Evolutionary conservation across 2,329 filamentous ascomycete species (phyloP).

Genomic region (Helminthosporium solani): DNA sequence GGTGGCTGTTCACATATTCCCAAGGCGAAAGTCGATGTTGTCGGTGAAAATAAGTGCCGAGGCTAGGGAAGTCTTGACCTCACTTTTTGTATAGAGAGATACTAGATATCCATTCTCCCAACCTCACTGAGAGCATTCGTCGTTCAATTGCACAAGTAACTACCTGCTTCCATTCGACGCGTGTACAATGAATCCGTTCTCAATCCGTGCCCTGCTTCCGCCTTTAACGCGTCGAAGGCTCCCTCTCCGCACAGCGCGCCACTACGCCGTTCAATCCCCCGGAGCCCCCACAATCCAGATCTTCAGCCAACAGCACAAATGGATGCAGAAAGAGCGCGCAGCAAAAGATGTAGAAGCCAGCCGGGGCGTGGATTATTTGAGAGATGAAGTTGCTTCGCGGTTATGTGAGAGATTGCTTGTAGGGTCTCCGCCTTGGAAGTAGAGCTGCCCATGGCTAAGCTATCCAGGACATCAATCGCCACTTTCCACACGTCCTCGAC

Average conservation of each 20-base stretch:
- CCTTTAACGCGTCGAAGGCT: constrained; percentile 29
- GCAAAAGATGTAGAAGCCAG: constrained; percentile 69
- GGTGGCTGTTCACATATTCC: background rate
- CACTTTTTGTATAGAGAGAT: constrained; percentile 1
- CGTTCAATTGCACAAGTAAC: constrained; percentile 1
- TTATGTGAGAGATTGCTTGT: constrained; percentile 84
- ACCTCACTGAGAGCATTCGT: background rate
- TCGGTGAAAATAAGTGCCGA: constrained; percentile 19
- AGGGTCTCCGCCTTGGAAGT: constrained; percentile 16
- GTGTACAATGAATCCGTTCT: constrained; percentile 32
- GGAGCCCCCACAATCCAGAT: constrained; percentile 80
- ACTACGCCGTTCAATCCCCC: constrained; percentile 76
- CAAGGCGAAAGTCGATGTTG: no score
- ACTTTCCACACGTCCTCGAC: constrained; percentile 82
- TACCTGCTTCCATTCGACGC: background rate
- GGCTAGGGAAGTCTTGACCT: constrained; percentile 16
- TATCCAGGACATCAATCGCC: constrained; percentile 83
- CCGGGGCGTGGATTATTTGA: constrained; percentile 84
- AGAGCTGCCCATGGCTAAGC: background rate
- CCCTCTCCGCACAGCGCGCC: constrained; percentile 41
- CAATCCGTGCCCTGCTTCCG: constrained; percentile 40
- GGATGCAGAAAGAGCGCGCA: constrained; percentile 86
- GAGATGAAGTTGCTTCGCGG: constrained; percentile 84
- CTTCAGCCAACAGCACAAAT: constrained; percentile 87
- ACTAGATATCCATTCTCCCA: no score